Evolutionary conservation across 192 early-diverging fungal genomes (phyloP).

Genomic region (Entomortierella lignicola): DNA sequence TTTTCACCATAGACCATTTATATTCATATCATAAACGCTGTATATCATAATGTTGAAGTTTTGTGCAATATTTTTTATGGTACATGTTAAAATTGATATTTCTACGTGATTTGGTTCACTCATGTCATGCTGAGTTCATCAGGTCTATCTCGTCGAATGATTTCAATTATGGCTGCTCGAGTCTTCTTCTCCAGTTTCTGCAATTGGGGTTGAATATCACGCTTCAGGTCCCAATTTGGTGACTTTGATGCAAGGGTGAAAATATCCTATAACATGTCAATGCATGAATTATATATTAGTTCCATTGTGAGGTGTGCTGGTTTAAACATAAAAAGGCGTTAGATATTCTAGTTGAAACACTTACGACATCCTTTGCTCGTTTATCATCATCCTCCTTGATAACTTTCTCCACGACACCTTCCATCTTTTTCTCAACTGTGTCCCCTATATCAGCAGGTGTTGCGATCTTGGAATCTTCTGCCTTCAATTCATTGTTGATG

Average conservation of each 20-base stretch:
- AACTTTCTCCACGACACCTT: constrained; percentile 61
- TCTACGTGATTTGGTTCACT: not conserved
- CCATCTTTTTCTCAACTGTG: constrained; percentile 67
- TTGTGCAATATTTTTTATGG: not conserved
- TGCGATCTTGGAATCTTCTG: constrained; percentile 56
- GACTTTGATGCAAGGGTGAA: constrained; percentile 85
- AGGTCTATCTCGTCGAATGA: constrained; percentile 72
- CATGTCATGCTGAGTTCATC: constrained; percentile 35
- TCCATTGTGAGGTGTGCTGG: too few relatives aligned
- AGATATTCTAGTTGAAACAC: constrained; percentile 1
- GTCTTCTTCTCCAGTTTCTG: constrained; percentile 78
- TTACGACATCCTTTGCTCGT: constrained; percentile 70
- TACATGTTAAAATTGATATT: not conserved
- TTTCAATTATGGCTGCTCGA: constrained; percentile 75
- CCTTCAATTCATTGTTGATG: constrained; percentile 55
- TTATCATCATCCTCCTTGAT: constrained; percentile 66
- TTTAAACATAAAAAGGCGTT: not conserved
- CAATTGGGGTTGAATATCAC: constrained; percentile 84
- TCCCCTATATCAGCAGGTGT: constrained; percentile 59
- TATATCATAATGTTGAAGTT: constrained; percentile 17
- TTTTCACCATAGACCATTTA: too few relatives aligned
- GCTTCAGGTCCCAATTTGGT: constrained; percentile 92
- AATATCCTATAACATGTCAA: constrained; percentile 71
- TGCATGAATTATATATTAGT: too few relatives aligned
- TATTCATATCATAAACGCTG: constrained; percentile 7